Evolutionary conservation across 108 stramenopile species (phyloP).

Genomic region (Schizochytrium sp.): DNA sequence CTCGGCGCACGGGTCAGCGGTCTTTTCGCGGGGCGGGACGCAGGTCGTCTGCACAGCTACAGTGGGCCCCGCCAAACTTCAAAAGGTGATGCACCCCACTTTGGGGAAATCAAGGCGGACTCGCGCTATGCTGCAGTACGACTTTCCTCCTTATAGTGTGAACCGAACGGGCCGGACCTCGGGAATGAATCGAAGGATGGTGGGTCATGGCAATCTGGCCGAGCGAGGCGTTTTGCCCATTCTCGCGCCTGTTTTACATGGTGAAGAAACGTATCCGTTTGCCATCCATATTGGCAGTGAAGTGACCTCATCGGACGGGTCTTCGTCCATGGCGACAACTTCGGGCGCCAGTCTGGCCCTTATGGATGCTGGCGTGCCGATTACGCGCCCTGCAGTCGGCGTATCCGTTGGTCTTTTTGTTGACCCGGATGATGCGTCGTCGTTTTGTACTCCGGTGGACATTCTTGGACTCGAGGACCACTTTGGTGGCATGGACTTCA

Average conservation of each 20-base stretch:
- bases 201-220: conserved; percentile 73
- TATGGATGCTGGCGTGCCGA: conserved; percentile 80
- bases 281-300: conserved; percentile 67
- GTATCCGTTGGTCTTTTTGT: conserved; percentile 66
- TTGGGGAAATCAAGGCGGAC: not conserved
- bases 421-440: not conserved
- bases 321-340: conserved; percentile 68
- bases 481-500: conserved; percentile 86
- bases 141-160: conserved; percentile 69
- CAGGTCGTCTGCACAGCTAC: conserved; percentile 70
- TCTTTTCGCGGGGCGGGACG: conserved; percentile 71
- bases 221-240: conserved; percentile 72
- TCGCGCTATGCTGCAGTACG: conserved; percentile 64
- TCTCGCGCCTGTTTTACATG: conserved; percentile 48
- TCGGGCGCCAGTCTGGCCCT: conserved; percentile 68
- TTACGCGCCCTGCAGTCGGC: conserved; percentile 68
- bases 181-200: conserved; percentile 55
- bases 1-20: conserved; percentile 65
- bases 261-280: conserved; percentile 63
- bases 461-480: conserved; percentile 81
- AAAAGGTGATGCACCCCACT: not conserved
- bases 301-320: conserved; percentile 70
- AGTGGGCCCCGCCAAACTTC: conserved; percentile 25
- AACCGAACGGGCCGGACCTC: conserved; percentile 44
- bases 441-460: conserved; percentile 56